Evolutionary conservation across 495 filamentous ascomycete species (phyloP).

Genomic region (Glutinoglossum americanum): DNA sequence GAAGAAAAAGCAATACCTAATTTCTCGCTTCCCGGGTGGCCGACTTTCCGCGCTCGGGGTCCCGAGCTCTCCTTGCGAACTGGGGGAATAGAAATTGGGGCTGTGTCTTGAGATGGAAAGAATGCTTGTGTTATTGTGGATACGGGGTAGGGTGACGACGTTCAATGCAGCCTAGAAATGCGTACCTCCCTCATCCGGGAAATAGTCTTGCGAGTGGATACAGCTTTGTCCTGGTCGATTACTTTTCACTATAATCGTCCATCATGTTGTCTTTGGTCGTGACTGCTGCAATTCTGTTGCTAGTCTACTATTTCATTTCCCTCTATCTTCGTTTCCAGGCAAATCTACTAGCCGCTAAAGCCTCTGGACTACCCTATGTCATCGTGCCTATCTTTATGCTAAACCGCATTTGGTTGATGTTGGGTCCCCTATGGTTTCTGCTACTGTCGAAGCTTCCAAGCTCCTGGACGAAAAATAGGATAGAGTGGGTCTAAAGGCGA

Average conservation of each 20-base stretch:
- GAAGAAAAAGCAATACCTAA: too few relatives aligned
- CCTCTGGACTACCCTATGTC: slow-evolving; percentile 18
- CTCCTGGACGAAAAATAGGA: slow-evolving; percentile 22
- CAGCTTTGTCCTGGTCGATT: not conserved
- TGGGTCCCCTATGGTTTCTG: slow-evolving; percentile 25
- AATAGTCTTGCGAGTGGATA: not conserved
- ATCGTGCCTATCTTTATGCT: slow-evolving; percentile 14
- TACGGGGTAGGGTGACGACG: too few relatives aligned
- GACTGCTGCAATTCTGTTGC: not conserved
- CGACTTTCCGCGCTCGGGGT: too few relatives aligned
- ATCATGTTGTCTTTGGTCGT: not conserved
- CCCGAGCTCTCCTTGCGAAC: too few relatives aligned
- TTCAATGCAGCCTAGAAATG: too few relatives aligned
- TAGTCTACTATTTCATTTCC: not conserved
- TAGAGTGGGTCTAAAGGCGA: slow-evolving; percentile 19
- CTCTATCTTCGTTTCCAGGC: slow-evolving; percentile 5
- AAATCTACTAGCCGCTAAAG: slow-evolving; percentile 17
- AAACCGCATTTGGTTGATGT: slow-evolving; percentile 27
- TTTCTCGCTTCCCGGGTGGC: too few relatives aligned
- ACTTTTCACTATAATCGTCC: not conserved
- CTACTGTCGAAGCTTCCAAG: slow-evolving; percentile 25
- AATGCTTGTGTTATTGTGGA: too few relatives aligned
- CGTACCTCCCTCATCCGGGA: too few relatives aligned
- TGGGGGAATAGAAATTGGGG: too few relatives aligned
- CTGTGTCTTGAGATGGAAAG: too few relatives aligned